Evolutionary conservation across 2,329 filamentous ascomycete genomes (phyloP), one percentile per base, ranked within the genome.

Genomic region (Clonostachys rosea): DNA sequence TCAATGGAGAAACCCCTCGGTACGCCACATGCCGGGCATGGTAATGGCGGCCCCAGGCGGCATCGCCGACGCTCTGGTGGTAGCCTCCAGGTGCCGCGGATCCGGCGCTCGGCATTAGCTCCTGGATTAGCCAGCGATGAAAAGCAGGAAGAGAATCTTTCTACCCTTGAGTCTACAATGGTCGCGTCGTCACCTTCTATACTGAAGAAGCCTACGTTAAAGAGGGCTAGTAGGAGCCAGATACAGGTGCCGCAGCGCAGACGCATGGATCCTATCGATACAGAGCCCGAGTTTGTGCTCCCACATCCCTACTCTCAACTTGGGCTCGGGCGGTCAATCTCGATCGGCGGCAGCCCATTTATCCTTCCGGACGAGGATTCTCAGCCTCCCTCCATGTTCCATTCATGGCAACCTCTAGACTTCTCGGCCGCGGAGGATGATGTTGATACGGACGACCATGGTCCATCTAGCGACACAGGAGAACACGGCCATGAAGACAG

Each of bases 21-120:
- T 39, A 11, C 36, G 4, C 5, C 36, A 5, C 12, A n/a, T n/a
- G 3, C 24, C 24, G 24, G 24, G 24, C 24, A 30, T 30, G 24
- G 9, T 30, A 39, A 39, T 24, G 17, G 39, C 20, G 45, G 59
- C 30, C 64, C 62, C 48, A 61, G 65, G 41, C 63, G 67, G 8
- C 63, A 71, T 46, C 70, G 78, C 5, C 67, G 77, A 18, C 75
- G 71, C 2, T 81, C 77, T 0, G 76, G 69, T 5, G 71, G 75
- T 40, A 79, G 70, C 50, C 55, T 80, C 1, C 66, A 70, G 36
- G 59, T 70, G 10, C 49, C 67, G 8, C 63, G 64, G 1, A 66
- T 66, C 18, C 59, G 60, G 16, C 66, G 64, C 30, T 47, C 67
- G 11, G 50, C 66, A 5, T 58, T 67, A 0, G 70, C 74, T 12